Conservation (phyloP, 1,284 basidiomycete species). For the Trametes sp. region DNA sequence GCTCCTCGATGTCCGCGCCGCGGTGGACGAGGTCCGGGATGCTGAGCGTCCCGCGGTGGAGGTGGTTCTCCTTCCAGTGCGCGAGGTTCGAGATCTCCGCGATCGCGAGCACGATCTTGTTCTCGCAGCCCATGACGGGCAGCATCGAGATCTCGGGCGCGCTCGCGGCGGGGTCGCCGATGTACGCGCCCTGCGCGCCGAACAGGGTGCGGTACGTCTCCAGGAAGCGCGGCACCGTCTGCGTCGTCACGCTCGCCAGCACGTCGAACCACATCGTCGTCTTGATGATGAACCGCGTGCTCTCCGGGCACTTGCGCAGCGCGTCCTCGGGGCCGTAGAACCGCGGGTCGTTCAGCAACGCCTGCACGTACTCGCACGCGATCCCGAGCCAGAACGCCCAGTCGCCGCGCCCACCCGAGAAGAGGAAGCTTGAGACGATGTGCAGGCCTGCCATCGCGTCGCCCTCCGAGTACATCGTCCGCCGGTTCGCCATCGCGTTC, state of each 20-base stretch:
- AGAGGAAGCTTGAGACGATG: slow-evolving; percentile 75
- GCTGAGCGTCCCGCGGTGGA: slow-evolving; percentile 54
- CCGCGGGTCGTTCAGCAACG: slow-evolving; percentile 48
- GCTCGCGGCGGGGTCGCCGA: slow-evolving; percentile 39
- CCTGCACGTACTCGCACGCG: slow-evolving; percentile 60
- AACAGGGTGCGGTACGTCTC: slow-evolving; percentile 65
- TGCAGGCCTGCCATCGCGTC: slow-evolving; percentile 82
- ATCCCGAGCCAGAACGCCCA: slow-evolving; percentile 73
- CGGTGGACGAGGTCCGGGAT: slow-evolving; percentile 63
- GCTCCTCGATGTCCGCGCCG: slow-evolving; percentile 60
- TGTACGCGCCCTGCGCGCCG: slow-evolving; percentile 50
- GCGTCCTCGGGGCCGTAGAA: slow-evolving; percentile 52
- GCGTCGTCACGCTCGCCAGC: slow-evolving; percentile 74
- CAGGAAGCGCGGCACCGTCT: slow-evolving; percentile 64
- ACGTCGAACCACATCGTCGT: slow-evolving; percentile 89
- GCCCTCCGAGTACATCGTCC: slow-evolving; percentile 50
- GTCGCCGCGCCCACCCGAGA: slow-evolving; percentile 71
- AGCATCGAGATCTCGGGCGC: slow-evolving; percentile 67
- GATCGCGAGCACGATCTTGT: slow-evolving; percentile 77
- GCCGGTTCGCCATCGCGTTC: slow-evolving; percentile 33
- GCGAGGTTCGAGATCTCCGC: slow-evolving; percentile 76
- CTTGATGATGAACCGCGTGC: slow-evolving; percentile 74
- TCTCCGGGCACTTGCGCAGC: slow-evolving; percentile 54
- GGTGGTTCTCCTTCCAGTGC: slow-evolving; percentile 64
- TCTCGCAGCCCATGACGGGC: slow-evolving; percentile 86